A percentile compares a stretch with the other conserved stretches of the same genome.
These are phyloP conservation scores for Aspergillus persii DNA, from an alignment of 2,329 filamentous ascomycete species.

Conservation along the genomic window DNA sequence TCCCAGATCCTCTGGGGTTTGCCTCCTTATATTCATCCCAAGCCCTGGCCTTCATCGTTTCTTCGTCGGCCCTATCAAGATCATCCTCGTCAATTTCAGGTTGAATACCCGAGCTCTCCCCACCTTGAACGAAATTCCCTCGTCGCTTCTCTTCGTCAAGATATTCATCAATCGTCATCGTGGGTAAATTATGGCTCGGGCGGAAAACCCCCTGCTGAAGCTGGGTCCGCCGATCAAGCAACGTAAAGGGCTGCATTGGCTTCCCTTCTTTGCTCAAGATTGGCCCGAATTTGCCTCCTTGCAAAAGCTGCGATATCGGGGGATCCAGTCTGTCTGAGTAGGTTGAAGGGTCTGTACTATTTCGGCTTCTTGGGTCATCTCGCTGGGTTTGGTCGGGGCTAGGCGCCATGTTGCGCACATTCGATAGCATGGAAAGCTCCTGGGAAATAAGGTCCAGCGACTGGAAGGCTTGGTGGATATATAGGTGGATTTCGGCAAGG, in stretches of 20 bases:
- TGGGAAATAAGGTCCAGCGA: slow-evolving; percentile 81
- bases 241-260: slow-evolving; percentile 85
- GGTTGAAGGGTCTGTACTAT: slow-evolving; percentile 50
- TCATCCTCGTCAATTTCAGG: slow-evolving; percentile 86
- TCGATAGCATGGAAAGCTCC: slow-evolving; percentile 77
- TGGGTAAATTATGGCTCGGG: slow-evolving; percentile 87
- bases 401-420: slow-evolving; percentile 58
- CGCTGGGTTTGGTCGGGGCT: slow-evolving; percentile 32
- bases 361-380: slow-evolving; percentile 44
- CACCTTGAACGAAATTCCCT: slow-evolving; percentile 88
- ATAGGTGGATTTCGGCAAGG: slow-evolving; percentile 70
- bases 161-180: slow-evolving; percentile 98
- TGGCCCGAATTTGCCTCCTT: slow-evolving; percentile 58
- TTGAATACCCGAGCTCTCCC: slow-evolving; percentile 66
- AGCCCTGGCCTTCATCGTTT: slow-evolving; percentile 86
- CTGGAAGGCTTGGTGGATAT: slow-evolving; percentile 77
- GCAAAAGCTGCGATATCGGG: slow-evolving; percentile 53
- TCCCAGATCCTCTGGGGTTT: slow-evolving; percentile 67
- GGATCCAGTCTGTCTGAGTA: slow-evolving; percentile 75
- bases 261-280: slow-evolving; percentile 76
- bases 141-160: slow-evolving; percentile 82
- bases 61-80: slow-evolving; percentile 78
- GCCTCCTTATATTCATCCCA: slow-evolving; percentile 95
- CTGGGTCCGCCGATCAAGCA: slow-evolving; percentile 73
- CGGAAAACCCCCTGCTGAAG: slow-evolving; percentile 80